phyloP scores from a whole-genome alignment of 352 stramenopile genomes.

The Phytophthora chlamydospora region DNA sequence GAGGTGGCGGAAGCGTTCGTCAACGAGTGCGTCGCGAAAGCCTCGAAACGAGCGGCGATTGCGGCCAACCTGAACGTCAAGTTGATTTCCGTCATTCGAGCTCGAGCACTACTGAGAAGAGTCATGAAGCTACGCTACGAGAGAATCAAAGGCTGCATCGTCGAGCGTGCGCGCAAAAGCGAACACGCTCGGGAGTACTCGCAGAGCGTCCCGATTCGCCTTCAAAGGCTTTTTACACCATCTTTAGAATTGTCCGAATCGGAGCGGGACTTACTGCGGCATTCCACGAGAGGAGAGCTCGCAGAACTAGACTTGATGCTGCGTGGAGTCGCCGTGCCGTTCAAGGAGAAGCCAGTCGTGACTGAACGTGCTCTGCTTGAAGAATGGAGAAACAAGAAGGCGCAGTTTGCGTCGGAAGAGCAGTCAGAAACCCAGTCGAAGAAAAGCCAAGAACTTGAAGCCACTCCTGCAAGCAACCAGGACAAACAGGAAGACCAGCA shows the following conservation, averaged over 20 bases:
- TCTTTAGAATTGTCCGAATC: conserved; percentile 49
- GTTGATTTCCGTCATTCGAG: conserved; percentile 50
- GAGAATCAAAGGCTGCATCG: conserved; percentile 43
- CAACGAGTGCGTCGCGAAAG: conserved; percentile 38
- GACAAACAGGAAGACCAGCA: conserved; percentile 10
- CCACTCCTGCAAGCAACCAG: conserved; percentile 5
- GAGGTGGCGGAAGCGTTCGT: conserved; percentile 38
- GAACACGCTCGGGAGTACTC: conserved; percentile 67
- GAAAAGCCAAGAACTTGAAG: neutral
- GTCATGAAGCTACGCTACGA: conserved; percentile 59
- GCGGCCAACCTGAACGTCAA: conserved; percentile 48
- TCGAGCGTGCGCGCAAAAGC: conserved; percentile 58
- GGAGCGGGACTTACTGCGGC: conserved; percentile 55
- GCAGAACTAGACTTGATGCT: conserved; percentile 29
- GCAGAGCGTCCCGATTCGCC: conserved; percentile 45
- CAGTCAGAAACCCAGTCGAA: conserved; percentile 13
- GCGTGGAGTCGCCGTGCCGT: conserved; percentile 2
- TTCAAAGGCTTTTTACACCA: conserved; percentile 46
- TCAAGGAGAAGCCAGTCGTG: conserved; percentile 7
- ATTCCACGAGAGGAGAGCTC: conserved; percentile 41
- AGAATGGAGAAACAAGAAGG: conserved; percentile 17
- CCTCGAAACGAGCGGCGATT: conserved; percentile 39
- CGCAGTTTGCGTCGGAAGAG: conserved; percentile 11
- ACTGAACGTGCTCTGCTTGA: conserved; percentile 13
- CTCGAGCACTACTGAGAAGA: conserved; percentile 49